Conservation (phyloP, 768 basidiomycete species). For the Agrocybe pediades region DNA sequence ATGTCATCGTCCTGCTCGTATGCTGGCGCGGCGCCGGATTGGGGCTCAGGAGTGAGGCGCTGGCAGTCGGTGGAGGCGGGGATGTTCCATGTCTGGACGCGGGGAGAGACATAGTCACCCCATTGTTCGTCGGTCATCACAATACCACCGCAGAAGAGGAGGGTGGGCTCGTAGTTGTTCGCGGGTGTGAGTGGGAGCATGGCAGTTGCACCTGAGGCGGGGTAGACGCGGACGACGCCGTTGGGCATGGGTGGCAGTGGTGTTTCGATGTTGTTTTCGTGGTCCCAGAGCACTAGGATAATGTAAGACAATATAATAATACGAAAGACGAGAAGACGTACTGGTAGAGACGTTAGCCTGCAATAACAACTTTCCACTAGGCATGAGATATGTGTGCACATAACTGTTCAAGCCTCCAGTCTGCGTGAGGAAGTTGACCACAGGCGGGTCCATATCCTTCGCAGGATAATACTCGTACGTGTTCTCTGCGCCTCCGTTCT, state of each 20-base stretch:
- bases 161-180: slow-evolving; percentile 83
- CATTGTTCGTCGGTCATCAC: slow-evolving; percentile 71
- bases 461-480: slow-evolving; percentile 84
- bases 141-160: slow-evolving; percentile 91
- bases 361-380: slow-evolving; percentile 76
- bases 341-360: slow-evolving; percentile 83
- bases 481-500: slow-evolving; percentile 76
- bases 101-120: slow-evolving; percentile 75
- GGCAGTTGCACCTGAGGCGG: slow-evolving; percentile 83
- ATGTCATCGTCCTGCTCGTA: slow-evolving; percentile 80
- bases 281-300: slow-evolving; percentile 30
- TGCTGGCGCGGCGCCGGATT: slow-evolving; percentile 55
- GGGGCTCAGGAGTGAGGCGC: slow-evolving; percentile 84
- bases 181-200: slow-evolving; percentile 91
- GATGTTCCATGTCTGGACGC: slow-evolving; percentile 70
- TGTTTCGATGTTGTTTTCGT: slow-evolving; percentile 55
- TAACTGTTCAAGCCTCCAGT: slow-evolving; percentile 81
- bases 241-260: slow-evolving; percentile 74
- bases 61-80: slow-evolving; percentile 77
- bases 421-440: slow-evolving; percentile 66
- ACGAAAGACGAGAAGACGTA: slow-evolving; percentile 33
- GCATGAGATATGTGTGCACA: slow-evolving; percentile 70
- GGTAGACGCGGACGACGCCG: slow-evolving; percentile 79
- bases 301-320: background rate
- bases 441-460: slow-evolving; percentile 43